These are phyloP conservation scores for Tilletia indica DNA, from an alignment of 1,284 basidiomycete species.

Conservation along the genomic window DNA sequence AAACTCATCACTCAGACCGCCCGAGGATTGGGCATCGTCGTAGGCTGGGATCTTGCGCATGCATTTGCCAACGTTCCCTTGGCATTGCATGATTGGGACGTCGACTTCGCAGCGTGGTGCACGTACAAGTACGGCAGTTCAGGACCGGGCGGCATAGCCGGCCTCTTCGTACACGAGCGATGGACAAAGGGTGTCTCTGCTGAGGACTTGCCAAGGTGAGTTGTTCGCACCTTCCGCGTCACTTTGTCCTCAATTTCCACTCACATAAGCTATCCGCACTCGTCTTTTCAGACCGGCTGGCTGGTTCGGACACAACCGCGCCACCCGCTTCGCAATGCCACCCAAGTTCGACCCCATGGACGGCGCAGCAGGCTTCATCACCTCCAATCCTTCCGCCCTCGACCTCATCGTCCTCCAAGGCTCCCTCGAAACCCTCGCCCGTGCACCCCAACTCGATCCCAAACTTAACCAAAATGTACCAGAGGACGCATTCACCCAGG, in stretches of 20 bases:
- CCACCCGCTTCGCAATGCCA: constrained; percentile 88
- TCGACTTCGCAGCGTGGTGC: constrained; percentile 78
- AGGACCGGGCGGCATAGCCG: constrained; percentile 92
- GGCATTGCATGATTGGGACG: constrained; percentile 83
- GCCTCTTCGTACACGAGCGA: constrained; percentile 80
- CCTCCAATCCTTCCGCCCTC: constrained; percentile 86
- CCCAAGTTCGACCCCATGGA: constrained; percentile 75
- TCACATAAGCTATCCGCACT: too few relatives aligned
- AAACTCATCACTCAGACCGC: constrained; percentile 76
- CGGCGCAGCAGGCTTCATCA: constrained; percentile 91
- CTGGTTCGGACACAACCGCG: constrained; percentile 93
- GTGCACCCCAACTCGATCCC: constrained; percentile 20
- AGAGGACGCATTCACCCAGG: not conserved
- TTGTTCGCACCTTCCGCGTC: not conserved
- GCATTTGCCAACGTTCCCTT: constrained; percentile 89
- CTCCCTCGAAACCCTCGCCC: constrained; percentile 41
- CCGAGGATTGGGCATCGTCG: constrained; percentile 73
- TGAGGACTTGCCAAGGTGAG: constrained; percentile 19
- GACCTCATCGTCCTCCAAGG: constrained; percentile 61
- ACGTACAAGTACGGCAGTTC: constrained; percentile 76
- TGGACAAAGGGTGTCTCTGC: constrained; percentile 58
- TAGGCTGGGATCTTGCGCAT: constrained; percentile 95
- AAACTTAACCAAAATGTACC: too few relatives aligned
- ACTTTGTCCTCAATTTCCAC: constrained; percentile 10
- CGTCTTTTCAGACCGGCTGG: constrained; percentile 74